A percentile compares a stretch with the other conserved stretches of the same genome.
Conservation (phyloP, 768 basidiomycete species). For the Rhodocollybia butyracea region DNA sequence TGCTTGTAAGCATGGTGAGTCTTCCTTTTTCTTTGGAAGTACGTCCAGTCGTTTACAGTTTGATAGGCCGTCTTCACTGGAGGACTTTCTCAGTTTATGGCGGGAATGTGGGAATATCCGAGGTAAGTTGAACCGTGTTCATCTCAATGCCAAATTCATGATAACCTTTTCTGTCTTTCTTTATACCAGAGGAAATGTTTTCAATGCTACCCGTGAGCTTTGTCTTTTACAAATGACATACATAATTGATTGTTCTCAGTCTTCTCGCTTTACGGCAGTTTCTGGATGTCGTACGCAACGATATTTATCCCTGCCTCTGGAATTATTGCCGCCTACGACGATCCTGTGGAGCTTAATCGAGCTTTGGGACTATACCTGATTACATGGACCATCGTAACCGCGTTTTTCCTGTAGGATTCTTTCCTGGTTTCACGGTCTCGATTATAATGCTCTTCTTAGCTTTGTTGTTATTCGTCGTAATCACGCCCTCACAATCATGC, state of each 20-base stretch:
- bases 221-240: not conserved
- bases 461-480: constrained; percentile 1
- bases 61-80: constrained; percentile 52
- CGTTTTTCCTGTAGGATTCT: constrained; percentile 51
- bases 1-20: constrained; percentile 66
- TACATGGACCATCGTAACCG: constrained; percentile 64
- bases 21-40: not conserved
- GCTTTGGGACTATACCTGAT: constrained; percentile 69
- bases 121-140: too few species aligned
- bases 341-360: constrained; percentile 39
- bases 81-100: constrained; percentile 73
- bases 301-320: constrained; percentile 69
- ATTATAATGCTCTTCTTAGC: not conserved
- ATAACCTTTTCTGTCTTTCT: too few species aligned
- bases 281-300: constrained; percentile 77
- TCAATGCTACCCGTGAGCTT: constrained; percentile 62
- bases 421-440: not conserved
- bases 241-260: constrained; percentile 32
- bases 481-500: constrained; percentile 4
- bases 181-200: constrained; percentile 58
- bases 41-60: not conserved
- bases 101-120: constrained; percentile 81
- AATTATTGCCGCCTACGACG: constrained; percentile 47
- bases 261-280: constrained; percentile 70
- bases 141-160: too few species aligned